Conservation (phyloP, 345 rosid species). For the Dimocarpus longan region DNA sequence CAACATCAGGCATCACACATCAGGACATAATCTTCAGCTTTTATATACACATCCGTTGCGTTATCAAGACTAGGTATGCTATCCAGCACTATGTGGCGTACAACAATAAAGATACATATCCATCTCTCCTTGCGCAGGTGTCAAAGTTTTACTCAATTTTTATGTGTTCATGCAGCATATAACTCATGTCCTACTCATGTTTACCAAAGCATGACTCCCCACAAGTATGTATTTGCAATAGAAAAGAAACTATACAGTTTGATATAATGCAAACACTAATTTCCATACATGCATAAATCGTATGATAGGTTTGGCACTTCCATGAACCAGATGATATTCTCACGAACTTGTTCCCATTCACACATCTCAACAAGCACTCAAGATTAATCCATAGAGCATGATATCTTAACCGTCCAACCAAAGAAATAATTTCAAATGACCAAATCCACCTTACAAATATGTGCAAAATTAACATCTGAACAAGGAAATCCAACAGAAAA, state of each 20-base stretch:
- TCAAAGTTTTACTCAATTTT: neutral
- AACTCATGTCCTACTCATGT: neutral
- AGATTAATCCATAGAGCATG: neutral
- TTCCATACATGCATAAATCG: neutral
- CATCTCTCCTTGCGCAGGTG: neutral
- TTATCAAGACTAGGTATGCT: neutral
- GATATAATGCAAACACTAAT: neutral
- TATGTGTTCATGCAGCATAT: neutral
- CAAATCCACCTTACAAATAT: neutral
- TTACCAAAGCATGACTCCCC: neutral
- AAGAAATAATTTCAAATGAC: neutral
- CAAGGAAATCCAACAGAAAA: neutral
- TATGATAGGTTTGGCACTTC: neutral
- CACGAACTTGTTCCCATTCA: neutral
- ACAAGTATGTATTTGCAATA: neutral
- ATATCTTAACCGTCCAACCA: neutral
- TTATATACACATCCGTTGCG: neutral
- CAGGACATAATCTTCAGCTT: conserved; percentile 2
- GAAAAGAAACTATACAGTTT: neutral
- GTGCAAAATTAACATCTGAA: neutral
- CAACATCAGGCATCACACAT: conserved; percentile 12
- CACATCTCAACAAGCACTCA: neutral
- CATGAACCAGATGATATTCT: neutral
- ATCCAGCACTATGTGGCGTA: neutral
- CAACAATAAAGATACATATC: too few species aligned